phyloP scores from a whole-genome alignment of 345 rosid species.

The Brassica incana region DNA sequence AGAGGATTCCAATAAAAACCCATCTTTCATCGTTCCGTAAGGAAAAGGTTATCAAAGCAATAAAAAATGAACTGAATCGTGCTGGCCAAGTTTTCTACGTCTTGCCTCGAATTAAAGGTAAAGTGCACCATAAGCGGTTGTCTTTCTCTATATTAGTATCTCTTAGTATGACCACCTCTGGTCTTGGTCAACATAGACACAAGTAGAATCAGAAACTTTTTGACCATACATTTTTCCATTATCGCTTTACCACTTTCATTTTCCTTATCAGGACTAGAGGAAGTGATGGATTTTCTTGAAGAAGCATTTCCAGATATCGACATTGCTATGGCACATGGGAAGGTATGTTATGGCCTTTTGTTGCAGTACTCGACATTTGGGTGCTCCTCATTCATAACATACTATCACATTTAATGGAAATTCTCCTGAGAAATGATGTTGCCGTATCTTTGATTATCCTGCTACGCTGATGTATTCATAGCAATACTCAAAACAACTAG shows the following conservation, averaged over 20 bases:
- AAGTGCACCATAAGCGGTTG: not conserved
- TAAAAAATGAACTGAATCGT: slow-evolving; percentile 78
- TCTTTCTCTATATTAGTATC: slow-evolving; percentile 19
- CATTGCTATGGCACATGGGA: slow-evolving; percentile 92
- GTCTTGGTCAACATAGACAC: slow-evolving; percentile 19
- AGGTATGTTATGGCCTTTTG: slow-evolving; percentile 50
- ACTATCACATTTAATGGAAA: not conserved
- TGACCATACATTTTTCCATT: not conserved
- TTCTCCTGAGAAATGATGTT: slow-evolving; percentile 25
- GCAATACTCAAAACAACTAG: slow-evolving; percentile 91
- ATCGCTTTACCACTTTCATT: slow-evolving; percentile 16
- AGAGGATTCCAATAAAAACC: slow-evolving; percentile 96
- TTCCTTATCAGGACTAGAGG: slow-evolving; percentile 75
- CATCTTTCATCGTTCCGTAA: slow-evolving; percentile 67
- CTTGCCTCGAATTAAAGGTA: slow-evolving; percentile 95
- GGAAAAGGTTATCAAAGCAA: slow-evolving; percentile 68
- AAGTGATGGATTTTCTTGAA: slow-evolving; percentile 76
- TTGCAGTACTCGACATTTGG: slow-evolving; percentile 22
- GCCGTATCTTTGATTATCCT: slow-evolving; percentile 12
- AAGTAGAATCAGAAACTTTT: slow-evolving; percentile 11
- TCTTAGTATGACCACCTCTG: slow-evolving; percentile 21
- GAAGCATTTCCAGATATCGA: slow-evolving; percentile 67
- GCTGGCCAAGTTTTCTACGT: slow-evolving; percentile 95
- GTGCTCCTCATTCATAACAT: slow-evolving; percentile 21
- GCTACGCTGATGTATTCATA: slow-evolving; percentile 41